Conservation (phyloP, 768 basidiomycete genomes). For the Lyophyllum shimeji region DNA sequence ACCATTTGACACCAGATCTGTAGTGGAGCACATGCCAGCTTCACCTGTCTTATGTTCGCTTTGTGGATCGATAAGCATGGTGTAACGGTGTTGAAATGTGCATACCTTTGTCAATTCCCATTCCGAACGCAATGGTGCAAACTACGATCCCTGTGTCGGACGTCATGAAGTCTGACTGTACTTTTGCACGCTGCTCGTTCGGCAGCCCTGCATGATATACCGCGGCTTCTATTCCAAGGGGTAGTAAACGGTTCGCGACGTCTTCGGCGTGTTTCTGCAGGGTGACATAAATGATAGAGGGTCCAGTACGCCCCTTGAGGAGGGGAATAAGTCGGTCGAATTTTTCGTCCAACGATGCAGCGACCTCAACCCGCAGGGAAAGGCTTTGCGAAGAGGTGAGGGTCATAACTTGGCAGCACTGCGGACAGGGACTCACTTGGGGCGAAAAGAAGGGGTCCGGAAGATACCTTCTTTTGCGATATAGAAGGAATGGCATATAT, state of each 20-base stretch:
- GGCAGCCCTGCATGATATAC: constrained; percentile 16
- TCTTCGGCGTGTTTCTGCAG: constrained; percentile 15
- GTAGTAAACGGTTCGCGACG: constrained; percentile 1
- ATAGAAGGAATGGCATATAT: constrained; percentile 10
- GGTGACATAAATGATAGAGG: constrained; percentile 17
- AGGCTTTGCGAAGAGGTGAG: constrained; percentile 4
- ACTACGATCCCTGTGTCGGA: constrained; percentile 10
- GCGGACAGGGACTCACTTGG: constrained; percentile 8
- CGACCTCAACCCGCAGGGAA: constrained; percentile 9
- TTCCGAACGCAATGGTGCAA: constrained; percentile 16
- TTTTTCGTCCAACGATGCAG: constrained; percentile 9
- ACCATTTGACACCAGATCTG: background rate
- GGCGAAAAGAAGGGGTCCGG: constrained; percentile 12
- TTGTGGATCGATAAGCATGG: background rate
- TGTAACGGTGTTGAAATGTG: background rate
- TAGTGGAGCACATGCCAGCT: background rate
- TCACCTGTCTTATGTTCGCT: constrained; percentile 15
- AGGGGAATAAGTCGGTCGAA: constrained; percentile 11
- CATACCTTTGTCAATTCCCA: constrained; percentile 16
- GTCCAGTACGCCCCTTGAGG: constrained; percentile 7
- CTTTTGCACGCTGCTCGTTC: constrained; percentile 7
- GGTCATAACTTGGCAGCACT: background rate
- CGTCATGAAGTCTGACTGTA: constrained; percentile 11
- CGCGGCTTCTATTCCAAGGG: constrained; percentile 11
- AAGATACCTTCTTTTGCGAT: constrained; percentile 14